These are phyloP conservation scores for Cyberlindnera petersonii DNA, from an alignment of 805 yeast species.

Conservation along the genomic window DNA sequence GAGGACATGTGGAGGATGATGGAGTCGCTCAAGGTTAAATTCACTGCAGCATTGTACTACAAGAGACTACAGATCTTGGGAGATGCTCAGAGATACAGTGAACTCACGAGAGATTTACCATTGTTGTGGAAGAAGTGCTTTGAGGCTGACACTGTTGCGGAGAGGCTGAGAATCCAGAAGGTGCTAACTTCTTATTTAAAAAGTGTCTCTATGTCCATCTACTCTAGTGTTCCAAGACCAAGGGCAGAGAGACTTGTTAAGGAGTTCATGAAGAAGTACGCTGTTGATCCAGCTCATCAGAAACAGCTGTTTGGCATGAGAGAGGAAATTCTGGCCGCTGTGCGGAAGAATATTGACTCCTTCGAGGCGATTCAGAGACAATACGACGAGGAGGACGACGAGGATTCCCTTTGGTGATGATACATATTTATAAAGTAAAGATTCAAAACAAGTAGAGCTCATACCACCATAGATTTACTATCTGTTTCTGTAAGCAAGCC, in stretches of 20 bases:
- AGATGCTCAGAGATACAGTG: constrained; percentile 5
- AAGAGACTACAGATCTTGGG: constrained; percentile 12
- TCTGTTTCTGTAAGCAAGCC: too few species aligned
- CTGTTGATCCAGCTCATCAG: constrained; percentile 6
- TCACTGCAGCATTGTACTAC: constrained; percentile 13
- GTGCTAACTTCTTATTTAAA: constrained; percentile 15
- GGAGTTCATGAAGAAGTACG: constrained; percentile 6
- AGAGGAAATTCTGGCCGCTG: constrained; percentile 1
- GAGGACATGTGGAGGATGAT: constrained; percentile 19
- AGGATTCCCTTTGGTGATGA: constrained; percentile 27
- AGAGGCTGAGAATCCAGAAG: constrained; percentile 11
- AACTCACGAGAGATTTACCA: constrained; percentile 16
- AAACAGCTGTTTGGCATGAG: not conserved
- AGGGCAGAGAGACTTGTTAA: constrained; percentile 8
- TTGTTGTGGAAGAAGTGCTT: constrained; percentile 7
- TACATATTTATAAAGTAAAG: not conserved
- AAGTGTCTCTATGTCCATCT: constrained; percentile 5
- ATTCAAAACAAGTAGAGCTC: too few species aligned
- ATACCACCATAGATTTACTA: too few species aligned
- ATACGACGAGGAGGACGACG: constrained; percentile 31
- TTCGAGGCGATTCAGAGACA: constrained; percentile 26
- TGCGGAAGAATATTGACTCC: constrained; percentile 9
- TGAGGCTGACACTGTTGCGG: constrained; percentile 1
- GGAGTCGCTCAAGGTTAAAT: constrained; percentile 7
- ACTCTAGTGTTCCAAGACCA: constrained; percentile 5